A percentile compares a stretch with the other conserved stretches of the same genome.
These are phyloP conservation scores for Botrytis galanthina DNA, from an alignment of 2,329 filamentous ascomycete species.

Conservation along the genomic window DNA sequence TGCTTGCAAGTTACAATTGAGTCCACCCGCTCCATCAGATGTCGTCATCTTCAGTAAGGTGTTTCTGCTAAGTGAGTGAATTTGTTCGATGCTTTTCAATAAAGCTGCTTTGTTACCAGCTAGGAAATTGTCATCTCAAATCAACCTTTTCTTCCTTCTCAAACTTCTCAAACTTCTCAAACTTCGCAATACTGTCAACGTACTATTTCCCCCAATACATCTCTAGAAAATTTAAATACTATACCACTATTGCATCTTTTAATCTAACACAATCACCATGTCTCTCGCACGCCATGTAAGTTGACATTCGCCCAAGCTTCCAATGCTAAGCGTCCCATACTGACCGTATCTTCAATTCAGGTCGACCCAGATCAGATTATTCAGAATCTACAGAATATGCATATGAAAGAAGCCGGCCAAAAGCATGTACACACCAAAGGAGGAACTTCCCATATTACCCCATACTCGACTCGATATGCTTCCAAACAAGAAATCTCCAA, in stretches of 20 bases:
- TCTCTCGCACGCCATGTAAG: conserved; percentile 50
- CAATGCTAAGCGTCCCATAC: not conserved
- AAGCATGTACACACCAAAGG: conserved; percentile 42
- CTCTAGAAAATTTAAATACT: not conserved
- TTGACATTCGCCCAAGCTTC: not conserved
- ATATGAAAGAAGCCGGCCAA: conserved; percentile 41
- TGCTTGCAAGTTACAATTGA: not conserved
- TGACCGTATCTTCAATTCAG: conserved; percentile 38
- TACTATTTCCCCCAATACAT: not conserved
- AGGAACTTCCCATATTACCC: conserved; percentile 51
- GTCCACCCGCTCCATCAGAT: not conserved
- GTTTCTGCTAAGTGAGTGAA: not conserved
- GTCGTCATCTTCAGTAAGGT: not conserved
- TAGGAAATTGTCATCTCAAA: not conserved
- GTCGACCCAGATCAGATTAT: conserved; percentile 57
- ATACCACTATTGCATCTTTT: not conserved
- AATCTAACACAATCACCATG: conserved; percentile 40
- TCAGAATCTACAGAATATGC: conserved; percentile 48
- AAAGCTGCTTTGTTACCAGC: not conserved
- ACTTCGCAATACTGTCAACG: not conserved
- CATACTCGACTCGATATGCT: conserved; percentile 58
- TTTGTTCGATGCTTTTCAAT: not conserved
- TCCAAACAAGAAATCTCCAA: conserved; percentile 56
- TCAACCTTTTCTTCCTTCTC: not conserved
- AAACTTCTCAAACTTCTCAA: too few species aligned